These are phyloP conservation scores for Silene conica DNA, from an alignment of 148 eudicot species.

Conservation along the genomic window DNA sequence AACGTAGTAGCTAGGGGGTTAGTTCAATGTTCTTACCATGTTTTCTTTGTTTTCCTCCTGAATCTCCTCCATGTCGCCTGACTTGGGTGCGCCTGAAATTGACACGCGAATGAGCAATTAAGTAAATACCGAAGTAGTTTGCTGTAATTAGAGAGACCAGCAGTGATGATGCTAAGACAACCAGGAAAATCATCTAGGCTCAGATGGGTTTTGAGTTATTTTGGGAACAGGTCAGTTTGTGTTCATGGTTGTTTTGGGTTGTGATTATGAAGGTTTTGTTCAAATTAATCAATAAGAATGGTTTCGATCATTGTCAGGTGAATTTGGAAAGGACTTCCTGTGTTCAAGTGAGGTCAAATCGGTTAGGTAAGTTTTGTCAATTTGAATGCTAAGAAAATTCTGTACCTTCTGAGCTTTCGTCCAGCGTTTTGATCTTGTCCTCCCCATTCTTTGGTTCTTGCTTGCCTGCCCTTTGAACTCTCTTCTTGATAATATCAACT, in stretches of 20 bases:
- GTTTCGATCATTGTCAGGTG: too few relatives aligned
- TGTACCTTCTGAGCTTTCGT: slow-evolving; percentile 30
- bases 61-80: slow-evolving; percentile 27
- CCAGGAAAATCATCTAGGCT: too few relatives aligned
- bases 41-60: slow-evolving; percentile 77
- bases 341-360: too few relatives aligned
- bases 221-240: too few relatives aligned
- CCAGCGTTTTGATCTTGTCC: slow-evolving; percentile 38
- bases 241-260: too few relatives aligned
- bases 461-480: slow-evolving; percentile 39
- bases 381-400: slow-evolving; percentile 1
- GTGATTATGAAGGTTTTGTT: too few relatives aligned
- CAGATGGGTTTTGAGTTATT: too few relatives aligned
- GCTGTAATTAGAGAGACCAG: neutral
- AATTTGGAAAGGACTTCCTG: too few relatives aligned
- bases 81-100: slow-evolving; percentile 30
- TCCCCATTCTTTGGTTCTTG: slow-evolving; percentile 32
- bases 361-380: too few relatives aligned
- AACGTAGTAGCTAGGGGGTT: neutral
- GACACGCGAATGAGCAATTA: neutral
- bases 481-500: slow-evolving; percentile 36
- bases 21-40: slow-evolving; percentile 39
- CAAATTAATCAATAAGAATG: too few relatives aligned
- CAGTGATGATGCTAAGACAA: slow-evolving; percentile 5
- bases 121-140: too few relatives aligned